phyloP scores from a whole-genome alignment of 352 stramenopile genomes.

The Phytophthora syringae region DNA sequence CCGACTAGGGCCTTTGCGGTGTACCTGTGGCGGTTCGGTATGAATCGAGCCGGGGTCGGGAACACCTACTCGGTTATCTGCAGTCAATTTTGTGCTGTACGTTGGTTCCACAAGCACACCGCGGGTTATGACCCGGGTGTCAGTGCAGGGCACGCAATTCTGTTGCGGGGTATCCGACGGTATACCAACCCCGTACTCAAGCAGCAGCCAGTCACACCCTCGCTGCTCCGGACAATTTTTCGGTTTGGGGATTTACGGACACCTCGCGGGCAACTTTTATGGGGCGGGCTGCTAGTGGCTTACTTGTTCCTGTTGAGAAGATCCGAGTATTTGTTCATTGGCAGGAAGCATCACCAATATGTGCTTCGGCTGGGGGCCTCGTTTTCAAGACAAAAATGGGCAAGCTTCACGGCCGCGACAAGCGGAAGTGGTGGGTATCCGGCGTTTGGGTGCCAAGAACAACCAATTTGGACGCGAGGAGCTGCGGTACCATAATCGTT shows the following conservation, averaged over 20 bases:
- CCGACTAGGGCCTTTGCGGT: too few species aligned
- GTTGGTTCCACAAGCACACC: too few species aligned
- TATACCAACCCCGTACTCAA: conserved; percentile 17
- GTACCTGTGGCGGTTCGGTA: too few species aligned
- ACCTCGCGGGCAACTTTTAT: conserved; percentile 10
- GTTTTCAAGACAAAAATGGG: neutral
- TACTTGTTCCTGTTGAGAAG: conserved; percentile 15
- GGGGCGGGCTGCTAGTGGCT: conserved; percentile 9
- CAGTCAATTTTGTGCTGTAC: too few species aligned
- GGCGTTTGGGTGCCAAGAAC: conserved; percentile 3
- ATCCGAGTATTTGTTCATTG: conserved; percentile 11
- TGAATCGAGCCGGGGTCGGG: too few species aligned
- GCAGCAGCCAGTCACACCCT: conserved; percentile 20
- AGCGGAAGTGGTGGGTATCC: neutral
- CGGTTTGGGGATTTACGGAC: neutral
- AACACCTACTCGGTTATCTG: too few species aligned
- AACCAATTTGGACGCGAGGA: conserved; percentile 6
- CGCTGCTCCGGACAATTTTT: neutral
- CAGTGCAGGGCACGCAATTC: too few species aligned
- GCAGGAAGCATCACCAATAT: too few species aligned
- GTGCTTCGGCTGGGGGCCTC: neutral
- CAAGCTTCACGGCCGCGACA: neutral
- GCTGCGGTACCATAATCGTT: neutral
- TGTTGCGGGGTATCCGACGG: too few species aligned
- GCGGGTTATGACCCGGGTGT: too few species aligned